phyloP scores from a whole-genome alignment of 2,329 filamentous ascomycete species.

The Colletotrichum magnum region DNA sequence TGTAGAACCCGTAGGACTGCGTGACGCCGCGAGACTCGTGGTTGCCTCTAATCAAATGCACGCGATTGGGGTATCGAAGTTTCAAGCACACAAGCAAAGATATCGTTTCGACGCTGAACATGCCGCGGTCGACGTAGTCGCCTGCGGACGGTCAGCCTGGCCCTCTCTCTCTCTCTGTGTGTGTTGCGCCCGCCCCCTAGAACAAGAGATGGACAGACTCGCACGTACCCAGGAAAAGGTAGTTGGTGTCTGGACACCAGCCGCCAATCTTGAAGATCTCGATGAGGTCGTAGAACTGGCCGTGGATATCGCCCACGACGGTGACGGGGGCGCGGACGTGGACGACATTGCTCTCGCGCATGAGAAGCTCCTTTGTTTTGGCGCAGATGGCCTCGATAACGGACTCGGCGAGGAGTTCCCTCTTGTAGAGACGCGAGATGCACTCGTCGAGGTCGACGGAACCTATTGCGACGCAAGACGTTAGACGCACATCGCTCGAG shows the following conservation, averaged over 20 bases:
- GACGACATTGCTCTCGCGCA: slow-evolving; percentile 99
- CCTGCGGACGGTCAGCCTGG: slow-evolving; percentile 63
- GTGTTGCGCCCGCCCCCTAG: not conserved
- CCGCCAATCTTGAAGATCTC: slow-evolving; percentile 99
- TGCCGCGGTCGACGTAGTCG: slow-evolving; percentile 97
- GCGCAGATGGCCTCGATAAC: slow-evolving; percentile 99
- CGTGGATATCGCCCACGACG: slow-evolving; percentile 98
- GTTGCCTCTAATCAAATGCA: slow-evolving; percentile 96
- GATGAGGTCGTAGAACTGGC: slow-evolving; percentile 98
- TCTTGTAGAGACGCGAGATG: slow-evolving; percentile 96
- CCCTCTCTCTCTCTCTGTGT: not conserved
- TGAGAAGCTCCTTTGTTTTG: slow-evolving; percentile 98
- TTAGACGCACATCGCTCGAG: not conserved
- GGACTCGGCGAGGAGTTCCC: slow-evolving; percentile 95
- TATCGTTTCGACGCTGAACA: slow-evolving; percentile 99
- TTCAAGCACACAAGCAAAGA: slow-evolving; percentile 98
- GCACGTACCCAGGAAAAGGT: slow-evolving; percentile 88
- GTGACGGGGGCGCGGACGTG: slow-evolving; percentile 96
- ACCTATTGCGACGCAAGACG: slow-evolving; percentile 63
- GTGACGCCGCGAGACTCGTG: slow-evolving; percentile 98
- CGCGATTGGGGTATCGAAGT: slow-evolving; percentile 93
- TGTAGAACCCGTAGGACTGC: slow-evolving; percentile 99
- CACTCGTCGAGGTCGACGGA: slow-evolving; percentile 99
- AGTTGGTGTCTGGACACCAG: slow-evolving; percentile 97
- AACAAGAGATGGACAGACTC: slow-evolving; percentile 1